These are phyloP conservation scores for Pseudocercospora crystallina DNA, from an alignment of 2,329 filamentous ascomycete species.

Conservation along the genomic window DNA sequence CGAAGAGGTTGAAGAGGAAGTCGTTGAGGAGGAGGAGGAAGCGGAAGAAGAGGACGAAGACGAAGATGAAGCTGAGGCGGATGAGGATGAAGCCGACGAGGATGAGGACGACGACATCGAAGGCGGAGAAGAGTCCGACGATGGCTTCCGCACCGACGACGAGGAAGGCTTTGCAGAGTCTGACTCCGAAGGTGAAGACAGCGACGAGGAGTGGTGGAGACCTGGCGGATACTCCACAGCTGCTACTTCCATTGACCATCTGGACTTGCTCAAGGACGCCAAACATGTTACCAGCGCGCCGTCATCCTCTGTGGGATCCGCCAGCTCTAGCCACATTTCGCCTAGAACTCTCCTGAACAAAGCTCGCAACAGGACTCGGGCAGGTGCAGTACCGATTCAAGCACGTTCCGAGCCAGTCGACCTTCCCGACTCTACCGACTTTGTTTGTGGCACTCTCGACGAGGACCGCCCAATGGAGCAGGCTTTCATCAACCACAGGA, in stretches of 20 bases:
- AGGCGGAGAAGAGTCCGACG: conserved; percentile 55
- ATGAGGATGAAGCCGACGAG: conserved; percentile 51
- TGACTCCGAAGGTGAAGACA: conserved; percentile 66
- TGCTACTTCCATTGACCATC: conserved; percentile 55
- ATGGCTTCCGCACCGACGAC: conserved; percentile 81
- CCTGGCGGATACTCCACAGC: conserved; percentile 53
- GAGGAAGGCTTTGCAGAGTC: conserved; percentile 69
- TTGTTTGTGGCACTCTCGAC: conserved; percentile 96
- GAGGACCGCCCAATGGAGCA: conserved; percentile 94
- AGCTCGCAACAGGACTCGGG: conserved; percentile 15
- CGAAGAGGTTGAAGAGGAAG: conserved; percentile 90
- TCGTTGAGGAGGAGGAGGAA: conserved; percentile 62
- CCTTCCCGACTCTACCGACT: conserved; percentile 94
- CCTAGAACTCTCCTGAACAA: conserved; percentile 15
- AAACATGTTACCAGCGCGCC: conserved; percentile 49
- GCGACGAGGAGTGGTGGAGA: conserved; percentile 70
- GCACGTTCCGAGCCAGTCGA: conserved; percentile 55
- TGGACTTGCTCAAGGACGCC: conserved; percentile 48
- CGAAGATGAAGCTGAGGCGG: conserved; percentile 49
- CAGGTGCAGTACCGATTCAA: conserved; percentile 41
- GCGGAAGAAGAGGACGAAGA: conserved; percentile 41
- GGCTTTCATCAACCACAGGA: conserved; percentile 82
- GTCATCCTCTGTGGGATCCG: conserved; percentile 56
- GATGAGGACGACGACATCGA: conserved; percentile 60
- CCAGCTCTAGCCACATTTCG: conserved; percentile 35